Evolutionary conservation across 73 alveolate species (phyloP).

Genomic region (Effrenium voratum): DNA sequence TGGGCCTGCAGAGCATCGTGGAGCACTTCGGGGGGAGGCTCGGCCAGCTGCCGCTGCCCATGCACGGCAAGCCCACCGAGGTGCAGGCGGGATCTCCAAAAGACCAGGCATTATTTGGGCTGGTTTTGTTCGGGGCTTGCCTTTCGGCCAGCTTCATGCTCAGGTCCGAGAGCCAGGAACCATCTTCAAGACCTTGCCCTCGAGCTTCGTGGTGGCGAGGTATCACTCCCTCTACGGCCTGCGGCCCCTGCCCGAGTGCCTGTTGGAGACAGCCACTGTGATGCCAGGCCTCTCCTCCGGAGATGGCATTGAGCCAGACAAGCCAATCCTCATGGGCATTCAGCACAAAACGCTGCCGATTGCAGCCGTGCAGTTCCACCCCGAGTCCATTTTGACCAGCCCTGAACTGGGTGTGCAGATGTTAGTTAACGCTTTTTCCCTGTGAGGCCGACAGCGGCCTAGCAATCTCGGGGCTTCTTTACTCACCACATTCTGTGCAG

Average conservation of each 20-base stretch:
- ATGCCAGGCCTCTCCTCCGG: slow-evolving; percentile 48
- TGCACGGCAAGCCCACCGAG: slow-evolving; percentile 88
- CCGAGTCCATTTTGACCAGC: slow-evolving; percentile 71
- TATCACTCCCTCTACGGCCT: slow-evolving; percentile 81
- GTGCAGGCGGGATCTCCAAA: too few relatives aligned
- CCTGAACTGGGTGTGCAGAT: slow-evolving; percentile 88
- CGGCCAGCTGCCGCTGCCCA: slow-evolving; percentile 78
- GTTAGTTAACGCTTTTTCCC: slow-evolving; percentile 50
- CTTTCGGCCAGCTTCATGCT: too few relatives aligned
- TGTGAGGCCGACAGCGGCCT: background rate
- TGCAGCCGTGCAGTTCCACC: slow-evolving; percentile 92
- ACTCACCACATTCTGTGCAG: background rate
- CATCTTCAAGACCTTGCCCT: slow-evolving; percentile 16
- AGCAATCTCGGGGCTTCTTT: slow-evolving; percentile 6
- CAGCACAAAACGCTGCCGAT: slow-evolving; percentile 86
- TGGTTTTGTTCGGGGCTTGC: too few relatives aligned
- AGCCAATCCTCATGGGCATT: slow-evolving; percentile 38
- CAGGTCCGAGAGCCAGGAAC: background rate
- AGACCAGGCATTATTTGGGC: too few relatives aligned
- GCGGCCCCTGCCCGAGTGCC: slow-evolving; percentile 88
- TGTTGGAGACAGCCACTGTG: slow-evolving; percentile 63
- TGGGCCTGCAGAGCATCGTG: slow-evolving; percentile 81
- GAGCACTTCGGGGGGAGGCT: slow-evolving; percentile 92
- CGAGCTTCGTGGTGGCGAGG: slow-evolving; percentile 68
- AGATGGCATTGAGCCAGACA: slow-evolving; percentile 43